Base-by-base conservation (phyloP, 306 rosid species). In the Crataegus laevigata region DNA sequence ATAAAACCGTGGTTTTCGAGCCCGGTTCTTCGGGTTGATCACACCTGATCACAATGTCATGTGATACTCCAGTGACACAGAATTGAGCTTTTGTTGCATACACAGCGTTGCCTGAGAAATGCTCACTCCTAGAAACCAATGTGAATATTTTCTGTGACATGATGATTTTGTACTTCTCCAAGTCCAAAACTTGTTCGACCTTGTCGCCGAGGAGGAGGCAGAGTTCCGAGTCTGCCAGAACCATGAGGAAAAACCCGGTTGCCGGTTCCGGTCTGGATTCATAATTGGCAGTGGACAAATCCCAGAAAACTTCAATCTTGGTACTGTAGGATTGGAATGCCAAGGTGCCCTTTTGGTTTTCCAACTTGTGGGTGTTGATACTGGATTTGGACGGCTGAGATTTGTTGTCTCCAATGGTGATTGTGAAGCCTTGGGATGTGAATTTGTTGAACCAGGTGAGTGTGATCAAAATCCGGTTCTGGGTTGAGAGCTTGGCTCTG, bases 11-110 rank as follows among this genome's bases (percentile, higher is more conserved):
- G 32, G 78, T 55, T 77, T 66, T 88, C 2, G 75, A 28, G n/a
- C 66, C 78, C 55, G 72, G 86, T 1, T 84, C 91, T 21, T 87
- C 89, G 4, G 80, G 89, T 47, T 77, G 73, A 30, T 80, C 85
- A 24, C 88, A 92, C 83, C 71, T 89, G 8, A 96, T 83, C 82
- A 89, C 2, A 66, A 96, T 89, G 17, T 96, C 97, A 34, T 93
- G 98, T 8, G 38, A 11, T 2, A 13, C 57, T 21, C 97, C 96
- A 0, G 47, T 61, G n/a, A 89, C 87, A 40, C 81, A 80, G 71
- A 93, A 89, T 57, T 68, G 81, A 1, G 91, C 90, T 79, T 78
- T 93, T 0, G 96, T 92, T n/a, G 86, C 77, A 61, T 82, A 93
- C 73, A 85, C 84, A 1, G 72, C 11, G 5, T 62, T 78, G 24